Evolutionary conservation across 1,139 yeast species (phyloP), one percentile per base, ranked within the genome.

Genomic region (Geotrichum citri-aurantii): DNA sequence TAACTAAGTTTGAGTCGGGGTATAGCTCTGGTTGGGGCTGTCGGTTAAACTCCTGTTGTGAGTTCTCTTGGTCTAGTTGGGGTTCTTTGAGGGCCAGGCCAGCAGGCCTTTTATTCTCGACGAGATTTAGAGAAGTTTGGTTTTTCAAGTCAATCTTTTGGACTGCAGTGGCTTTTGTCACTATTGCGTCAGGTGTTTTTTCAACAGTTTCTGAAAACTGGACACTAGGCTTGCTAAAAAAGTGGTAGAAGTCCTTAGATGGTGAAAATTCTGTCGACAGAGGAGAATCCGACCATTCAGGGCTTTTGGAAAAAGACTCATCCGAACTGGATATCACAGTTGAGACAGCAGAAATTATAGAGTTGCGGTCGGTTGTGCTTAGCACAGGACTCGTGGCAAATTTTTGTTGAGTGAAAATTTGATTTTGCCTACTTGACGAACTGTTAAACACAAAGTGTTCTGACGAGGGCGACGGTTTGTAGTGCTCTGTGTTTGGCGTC

Each of bases 271-370:
- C 50, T 17, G 55, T 52, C 11, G 50, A 52, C 24, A 52, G 40
- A n/a, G 55, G 55, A n/a, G 55, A 52, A n/a, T 52, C 55, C 8
- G 55, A 52, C 55, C 42, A 42, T 44, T 52, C 55, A 10, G 55
- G 52, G 48, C 57, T 49, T 46, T 10, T 44, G n/a, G 50, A 17
- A 37, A 37, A 12, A 7, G 21, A 37, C 44, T 37, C 44, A 37
- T 37, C 44, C 1, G 21, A 37, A n/a, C 19, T 37, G 14, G 44
- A 37, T n/a, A 37, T n/a, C 14, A 37, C 14, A 3, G 44, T 37
- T 6, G 44, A 37, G 19, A n/a, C 44, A 37, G 14, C 10, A n/a
- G 44, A 37, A n/a, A 37, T 37, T 6, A 37, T 17, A 14, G 44
- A 37, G 44, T 37, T 37, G n/a, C 44, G 44, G 44, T n/a, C 44